Evolutionary conservation across 2,329 filamentous ascomycete genomes (phyloP).

Genomic region (Stachybotrys chartarum): DNA sequence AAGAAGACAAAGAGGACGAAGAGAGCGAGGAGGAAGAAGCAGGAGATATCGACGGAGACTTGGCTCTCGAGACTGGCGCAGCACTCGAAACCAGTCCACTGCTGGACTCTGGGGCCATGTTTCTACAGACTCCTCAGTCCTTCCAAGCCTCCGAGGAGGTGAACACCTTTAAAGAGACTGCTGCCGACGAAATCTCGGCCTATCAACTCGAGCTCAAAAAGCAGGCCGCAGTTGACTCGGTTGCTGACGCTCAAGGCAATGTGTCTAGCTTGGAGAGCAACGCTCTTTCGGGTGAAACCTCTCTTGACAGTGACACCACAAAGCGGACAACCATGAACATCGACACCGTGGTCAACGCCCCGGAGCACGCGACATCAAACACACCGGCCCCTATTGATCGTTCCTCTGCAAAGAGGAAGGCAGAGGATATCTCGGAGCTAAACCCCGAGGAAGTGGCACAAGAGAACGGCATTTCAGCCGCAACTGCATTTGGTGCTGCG

Average conservation of each 20-base stretch:
- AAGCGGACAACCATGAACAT: not conserved
- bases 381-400: not conserved
- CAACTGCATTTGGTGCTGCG: not conserved
- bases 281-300: not conserved
- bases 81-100: slow-evolving; percentile 8
- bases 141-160: not conserved
- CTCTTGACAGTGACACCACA: not conserved
- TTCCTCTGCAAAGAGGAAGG: slow-evolving; percentile 16
- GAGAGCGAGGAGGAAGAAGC: not conserved
- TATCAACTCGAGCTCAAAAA: slow-evolving; percentile 22
- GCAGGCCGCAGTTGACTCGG: slow-evolving; percentile 3
- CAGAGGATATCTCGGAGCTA: slow-evolving; percentile 16
- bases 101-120: slow-evolving; percentile 21
- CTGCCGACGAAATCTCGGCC: slow-evolving; percentile 17
- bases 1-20: no score
- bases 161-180: not conserved
- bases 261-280: not conserved
- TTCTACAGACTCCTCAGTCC: slow-evolving; percentile 18
- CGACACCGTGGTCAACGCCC: slow-evolving; percentile 2
- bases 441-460: slow-evolving; percentile 6
- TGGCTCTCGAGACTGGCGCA: not conserved
- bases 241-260: not conserved
- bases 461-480: not conserved
- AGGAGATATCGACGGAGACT: not conserved
- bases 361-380: not conserved